Conservation (phyloP, 345 rosid species). For the Brassica carinata region DNA sequence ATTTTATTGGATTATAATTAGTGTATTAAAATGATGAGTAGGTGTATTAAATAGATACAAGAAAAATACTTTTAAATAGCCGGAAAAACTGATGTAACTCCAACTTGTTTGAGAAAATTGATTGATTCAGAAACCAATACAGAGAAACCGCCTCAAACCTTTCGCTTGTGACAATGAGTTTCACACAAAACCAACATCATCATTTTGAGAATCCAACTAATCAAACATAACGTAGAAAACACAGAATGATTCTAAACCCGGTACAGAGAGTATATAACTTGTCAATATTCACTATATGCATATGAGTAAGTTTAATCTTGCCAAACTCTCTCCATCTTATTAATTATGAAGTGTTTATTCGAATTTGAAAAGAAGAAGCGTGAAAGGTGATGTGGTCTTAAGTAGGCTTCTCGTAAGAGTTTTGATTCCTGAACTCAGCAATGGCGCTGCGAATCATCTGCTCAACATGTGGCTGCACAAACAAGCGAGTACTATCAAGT, state of each 20-base stretch:
- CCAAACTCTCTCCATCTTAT: neutral
- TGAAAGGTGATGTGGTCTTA: constrained; percentile 24
- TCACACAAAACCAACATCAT: neutral
- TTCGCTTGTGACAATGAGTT: neutral
- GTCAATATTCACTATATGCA: too few species aligned
- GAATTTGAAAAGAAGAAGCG: neutral
- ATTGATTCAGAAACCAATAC: neutral
- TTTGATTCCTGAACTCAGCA: constrained; percentile 81
- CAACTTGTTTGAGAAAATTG: neutral
- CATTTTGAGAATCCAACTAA: neutral
- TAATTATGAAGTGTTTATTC: neutral
- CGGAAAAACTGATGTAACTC: neutral
- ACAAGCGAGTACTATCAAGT: constrained; percentile 69
- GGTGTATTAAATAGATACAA: too few species aligned
- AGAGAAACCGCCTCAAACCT: constrained; percentile 4
- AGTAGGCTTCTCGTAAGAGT: constrained; percentile 83
- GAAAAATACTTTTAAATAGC: neutral
- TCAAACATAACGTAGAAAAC: neutral
- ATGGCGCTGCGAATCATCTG: constrained; percentile 75
- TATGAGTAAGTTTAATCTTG: too few species aligned
- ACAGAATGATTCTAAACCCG: neutral
- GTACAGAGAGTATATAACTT: neutral
- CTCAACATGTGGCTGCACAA: constrained; percentile 73
- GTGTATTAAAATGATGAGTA: too few species aligned
- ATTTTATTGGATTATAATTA: too few species aligned